Evolutionary conservation across 1,139 yeast species (phyloP), one percentile per base, ranked within the genome.

Genomic region (Yamadazyma siamensis): DNA sequence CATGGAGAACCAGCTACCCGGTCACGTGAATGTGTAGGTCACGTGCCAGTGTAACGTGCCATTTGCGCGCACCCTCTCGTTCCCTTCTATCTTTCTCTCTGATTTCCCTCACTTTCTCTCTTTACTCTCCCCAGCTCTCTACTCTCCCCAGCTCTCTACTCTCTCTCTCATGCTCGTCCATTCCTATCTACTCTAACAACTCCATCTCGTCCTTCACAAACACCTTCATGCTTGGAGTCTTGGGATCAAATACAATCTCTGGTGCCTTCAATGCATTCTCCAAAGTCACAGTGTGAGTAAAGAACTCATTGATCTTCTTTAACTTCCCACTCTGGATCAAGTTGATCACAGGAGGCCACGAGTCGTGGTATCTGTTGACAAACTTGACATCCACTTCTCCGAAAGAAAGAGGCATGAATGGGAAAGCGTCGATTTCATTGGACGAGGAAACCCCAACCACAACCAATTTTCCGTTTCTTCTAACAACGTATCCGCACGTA

Each of bases 191-290:
- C 18, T 33, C 37, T 28, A 42, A 39, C 21, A 44, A 33, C 18
- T 44, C 46, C 37, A 44, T 35, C 3, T 44, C 47, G 23, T 44
- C 48, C 32, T 35, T 41, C 9, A 44, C 48, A 26, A 44, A 42
- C 8, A 44, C 48, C 28, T 44, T 44, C 44, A 44, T 43, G 31
- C 44, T 43, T 28, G 43, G 46, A 13, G 29, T 36, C 24, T 41
- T 44, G 21, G 48, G 48, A 41, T 44, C 47, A 27, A 44, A 44
- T 9, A 44, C 48, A 31, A 44, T 40, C 40, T 83, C 82, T 56
- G 87, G 89, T 2, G 96, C 96, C 44, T 77, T 72, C 36, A 75
- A 71, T 13, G 95, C 91, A 31, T 88, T 83, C 32, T 75, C 74
- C 47, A 86, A 84, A 35, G 67, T 59, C 65, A 75, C 86, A 43